Conservation (phyloP, 805 yeast species). For the Starmerella davenportii region DNA sequence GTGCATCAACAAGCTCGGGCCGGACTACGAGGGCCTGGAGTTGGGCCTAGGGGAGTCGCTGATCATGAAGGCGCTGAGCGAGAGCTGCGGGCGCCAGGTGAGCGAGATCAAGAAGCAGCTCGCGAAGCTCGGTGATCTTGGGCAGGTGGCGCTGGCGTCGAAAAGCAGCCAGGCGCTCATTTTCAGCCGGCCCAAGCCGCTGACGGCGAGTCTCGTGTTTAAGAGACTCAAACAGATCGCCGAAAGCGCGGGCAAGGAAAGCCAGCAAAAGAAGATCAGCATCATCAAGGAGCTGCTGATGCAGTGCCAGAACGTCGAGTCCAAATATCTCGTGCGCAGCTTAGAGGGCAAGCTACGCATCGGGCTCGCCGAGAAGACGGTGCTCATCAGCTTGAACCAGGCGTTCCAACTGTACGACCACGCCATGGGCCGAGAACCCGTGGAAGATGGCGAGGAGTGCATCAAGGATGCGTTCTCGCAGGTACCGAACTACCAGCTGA, state of each 20-base stretch:
- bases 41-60: slow-evolving; percentile 85
- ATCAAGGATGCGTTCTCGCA: slow-evolving; percentile 77
- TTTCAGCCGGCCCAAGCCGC: slow-evolving; percentile 67
- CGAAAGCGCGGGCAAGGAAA: slow-evolving; percentile 53
- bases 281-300: slow-evolving; percentile 71
- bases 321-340: slow-evolving; percentile 76
- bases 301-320: slow-evolving; percentile 70
- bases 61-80: slow-evolving; percentile 72
- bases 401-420: slow-evolving; percentile 54
- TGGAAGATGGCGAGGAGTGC: slow-evolving; percentile 24
- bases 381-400: slow-evolving; percentile 64
- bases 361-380: slow-evolving; percentile 87
- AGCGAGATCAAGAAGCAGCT: slow-evolving; percentile 57
- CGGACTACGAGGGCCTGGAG: slow-evolving; percentile 90
- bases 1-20: slow-evolving; percentile 77
- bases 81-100: slow-evolving; percentile 67
- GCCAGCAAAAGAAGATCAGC: slow-evolving; percentile 61
- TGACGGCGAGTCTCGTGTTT: slow-evolving; percentile 60
- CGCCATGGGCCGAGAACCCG: slow-evolving; percentile 15
- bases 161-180: slow-evolving; percentile 75
- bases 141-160: slow-evolving; percentile 69
- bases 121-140: slow-evolving; percentile 73
- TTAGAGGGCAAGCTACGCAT: slow-evolving; percentile 85
- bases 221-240: slow-evolving; percentile 62
- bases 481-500: slow-evolving; percentile 72